phyloP scores from a whole-genome alignment of 2,329 filamentous ascomycete species.

The Tolypocladium guangdongense region DNA sequence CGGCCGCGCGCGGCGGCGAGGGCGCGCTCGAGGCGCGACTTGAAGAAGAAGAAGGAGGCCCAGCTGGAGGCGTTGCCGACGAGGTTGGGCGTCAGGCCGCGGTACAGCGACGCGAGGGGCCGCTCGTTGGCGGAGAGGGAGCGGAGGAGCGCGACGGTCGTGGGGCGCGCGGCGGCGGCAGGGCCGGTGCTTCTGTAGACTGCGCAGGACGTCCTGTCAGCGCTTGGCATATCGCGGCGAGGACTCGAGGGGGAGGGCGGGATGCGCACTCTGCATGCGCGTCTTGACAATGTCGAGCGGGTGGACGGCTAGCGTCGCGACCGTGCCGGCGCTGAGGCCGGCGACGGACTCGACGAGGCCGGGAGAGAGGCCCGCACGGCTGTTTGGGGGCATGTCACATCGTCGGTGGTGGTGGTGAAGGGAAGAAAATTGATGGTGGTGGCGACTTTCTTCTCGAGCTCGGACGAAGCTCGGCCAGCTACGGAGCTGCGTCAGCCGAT shows the following conservation, averaged over 20 bases:
- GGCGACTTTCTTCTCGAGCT: background rate
- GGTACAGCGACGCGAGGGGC: constrained; percentile 64
- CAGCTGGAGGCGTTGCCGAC: constrained; percentile 84
- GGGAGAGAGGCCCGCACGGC: constrained; percentile 55
- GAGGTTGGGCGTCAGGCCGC: constrained; percentile 81
- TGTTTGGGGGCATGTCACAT: constrained; percentile 31
- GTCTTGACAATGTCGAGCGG: constrained; percentile 96
- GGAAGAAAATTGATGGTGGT: background rate
- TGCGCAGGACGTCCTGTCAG: constrained; percentile 11
- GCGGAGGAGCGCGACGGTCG: constrained; percentile 42
- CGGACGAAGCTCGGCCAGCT: constrained; percentile 1
- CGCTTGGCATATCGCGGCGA: background rate
- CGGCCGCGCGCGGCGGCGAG: constrained; percentile 19
- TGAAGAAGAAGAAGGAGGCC: constrained; percentile 85
- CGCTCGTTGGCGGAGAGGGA: constrained; percentile 37
- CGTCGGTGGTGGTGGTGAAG: background rate
- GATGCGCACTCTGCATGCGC: constrained; percentile 66
- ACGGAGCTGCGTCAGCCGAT: constrained; percentile 1
- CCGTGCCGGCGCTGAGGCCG: constrained; percentile 77
- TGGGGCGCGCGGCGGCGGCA: constrained; percentile 26
- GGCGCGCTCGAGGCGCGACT: constrained; percentile 40
- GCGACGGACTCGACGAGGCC: constrained; percentile 79
- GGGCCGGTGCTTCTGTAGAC: constrained; percentile 38
- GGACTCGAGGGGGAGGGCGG: background rate
- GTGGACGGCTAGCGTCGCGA: constrained; percentile 79